Conservation (phyloP, 495 filamentous ascomycete genomes). For the Staphylotrichum tortipilum region DNA sequence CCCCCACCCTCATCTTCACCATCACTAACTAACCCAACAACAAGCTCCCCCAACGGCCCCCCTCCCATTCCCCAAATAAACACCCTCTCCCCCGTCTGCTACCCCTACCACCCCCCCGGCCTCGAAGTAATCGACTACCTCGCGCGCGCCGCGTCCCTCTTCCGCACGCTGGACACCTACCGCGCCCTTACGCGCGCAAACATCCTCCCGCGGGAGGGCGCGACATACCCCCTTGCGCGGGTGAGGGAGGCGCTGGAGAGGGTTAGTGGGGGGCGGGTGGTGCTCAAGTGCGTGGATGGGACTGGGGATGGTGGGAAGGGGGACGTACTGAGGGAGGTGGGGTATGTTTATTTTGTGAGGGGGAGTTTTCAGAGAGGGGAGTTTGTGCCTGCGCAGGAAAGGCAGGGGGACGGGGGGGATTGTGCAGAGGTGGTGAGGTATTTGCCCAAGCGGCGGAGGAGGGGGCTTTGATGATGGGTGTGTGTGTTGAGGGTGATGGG, state of each 20-base stretch:
- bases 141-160: constrained; percentile 36
- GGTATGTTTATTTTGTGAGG: not conserved
- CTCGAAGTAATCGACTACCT: constrained; percentile 59
- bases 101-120: constrained; percentile 45
- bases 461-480: constrained; percentile 1
- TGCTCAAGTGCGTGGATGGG: not conserved
- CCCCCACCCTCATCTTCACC: not conserved
- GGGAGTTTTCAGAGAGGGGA: constrained; percentile 67
- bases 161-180: not conserved
- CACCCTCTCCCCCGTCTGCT: constrained; percentile 51
- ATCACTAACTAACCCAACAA: no score
- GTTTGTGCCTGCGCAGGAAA: constrained; percentile 51
- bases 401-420: constrained; percentile 28
- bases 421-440: constrained; percentile 31
- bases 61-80: no score
- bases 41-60: constrained; percentile 49
- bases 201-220: not conserved
- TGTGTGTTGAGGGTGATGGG: no score
- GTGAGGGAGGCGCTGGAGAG: not conserved
- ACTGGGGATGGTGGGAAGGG: not conserved
- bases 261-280: not conserved
- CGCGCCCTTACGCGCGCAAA: not conserved
- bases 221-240: not conserved
- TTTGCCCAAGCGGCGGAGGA: constrained; percentile 29
- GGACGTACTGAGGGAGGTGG: not conserved